Conservation (phyloP, 208 protist species). For the Crithidia brevicula region DNA sequence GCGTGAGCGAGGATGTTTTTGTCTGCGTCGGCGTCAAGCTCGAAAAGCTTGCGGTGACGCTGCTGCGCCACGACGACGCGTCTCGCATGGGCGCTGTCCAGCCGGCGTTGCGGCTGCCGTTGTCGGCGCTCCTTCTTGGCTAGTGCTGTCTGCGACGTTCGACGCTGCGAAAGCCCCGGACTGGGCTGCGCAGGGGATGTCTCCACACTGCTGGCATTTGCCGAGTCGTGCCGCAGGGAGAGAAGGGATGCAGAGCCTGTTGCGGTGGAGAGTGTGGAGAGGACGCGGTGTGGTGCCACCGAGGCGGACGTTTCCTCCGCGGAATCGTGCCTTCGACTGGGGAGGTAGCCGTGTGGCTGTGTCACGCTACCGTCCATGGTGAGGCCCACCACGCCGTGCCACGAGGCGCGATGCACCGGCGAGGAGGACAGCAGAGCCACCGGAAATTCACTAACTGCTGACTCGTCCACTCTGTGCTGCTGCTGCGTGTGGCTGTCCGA, state of each 20-base stretch:
- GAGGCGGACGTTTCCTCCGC: not conserved
- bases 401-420: not conserved
- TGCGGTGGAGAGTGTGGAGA: not conserved
- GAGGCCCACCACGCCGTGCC: constrained; percentile 1
- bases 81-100: constrained; percentile 14
- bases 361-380: not conserved
- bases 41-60: constrained; percentile 17
- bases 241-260: not conserved
- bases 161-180: not conserved
- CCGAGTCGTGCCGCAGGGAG: not conserved
- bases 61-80: constrained; percentile 6
- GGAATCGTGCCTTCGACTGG: not conserved
- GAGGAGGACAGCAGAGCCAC: not conserved
- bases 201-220: not conserved
- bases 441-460: too few species aligned
- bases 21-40: not conserved
- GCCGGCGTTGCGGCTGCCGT: constrained; percentile 4
- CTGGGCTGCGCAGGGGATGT: not conserved
- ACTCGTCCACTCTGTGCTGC: too few species aligned
- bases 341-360: not conserved
- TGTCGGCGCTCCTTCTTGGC: constrained; percentile 1
- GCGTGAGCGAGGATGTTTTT: not conserved
- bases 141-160: not conserved
- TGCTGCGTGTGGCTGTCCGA: too few species aligned
- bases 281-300: not conserved